A percentile compares a stretch with the other conserved stretches of the same genome.
These are phyloP conservation scores for Corchorus olitorius DNA, from an alignment of 345 rosid species.

Conservation along the genomic window DNA sequence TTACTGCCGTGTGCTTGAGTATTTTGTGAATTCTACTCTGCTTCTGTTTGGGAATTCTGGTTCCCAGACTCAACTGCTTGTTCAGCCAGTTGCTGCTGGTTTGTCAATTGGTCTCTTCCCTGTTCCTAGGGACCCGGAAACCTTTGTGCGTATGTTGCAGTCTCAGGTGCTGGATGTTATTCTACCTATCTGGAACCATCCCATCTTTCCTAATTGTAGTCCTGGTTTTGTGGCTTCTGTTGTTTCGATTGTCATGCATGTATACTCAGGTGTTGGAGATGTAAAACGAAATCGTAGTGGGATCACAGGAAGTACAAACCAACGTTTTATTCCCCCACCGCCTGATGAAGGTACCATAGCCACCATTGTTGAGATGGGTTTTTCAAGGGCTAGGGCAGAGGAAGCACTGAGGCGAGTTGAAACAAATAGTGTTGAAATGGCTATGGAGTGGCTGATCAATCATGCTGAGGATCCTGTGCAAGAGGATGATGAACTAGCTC, in stretches of 20 bases:
- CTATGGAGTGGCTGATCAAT: constrained; percentile 91
- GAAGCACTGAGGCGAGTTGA: constrained; percentile 89
- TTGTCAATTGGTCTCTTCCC: constrained; percentile 87
- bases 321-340: constrained; percentile 75
- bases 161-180: constrained; percentile 89
- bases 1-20: constrained; percentile 80
- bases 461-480: constrained; percentile 92
- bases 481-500: constrained; percentile 98
- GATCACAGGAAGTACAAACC: constrained; percentile 65
- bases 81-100: constrained; percentile 86
- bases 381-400: constrained; percentile 96
- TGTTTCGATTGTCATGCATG: constrained; percentile 71
- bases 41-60: constrained; percentile 69
- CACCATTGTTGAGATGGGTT: constrained; percentile 96
- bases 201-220: constrained; percentile 74
- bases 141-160: constrained; percentile 82
- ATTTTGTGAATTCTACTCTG: constrained; percentile 75
- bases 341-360: constrained; percentile 87
- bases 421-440: constrained; percentile 96
- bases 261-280: constrained; percentile 90
- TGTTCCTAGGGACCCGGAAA: constrained; percentile 92
- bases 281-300: constrained; percentile 72
- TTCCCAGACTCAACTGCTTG: constrained; percentile 88
- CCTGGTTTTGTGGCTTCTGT: constrained; percentile 77
- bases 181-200: constrained; percentile 86